Conservation (phyloP, 345 rosid species). For the Mallotus nudiflorus region DNA sequence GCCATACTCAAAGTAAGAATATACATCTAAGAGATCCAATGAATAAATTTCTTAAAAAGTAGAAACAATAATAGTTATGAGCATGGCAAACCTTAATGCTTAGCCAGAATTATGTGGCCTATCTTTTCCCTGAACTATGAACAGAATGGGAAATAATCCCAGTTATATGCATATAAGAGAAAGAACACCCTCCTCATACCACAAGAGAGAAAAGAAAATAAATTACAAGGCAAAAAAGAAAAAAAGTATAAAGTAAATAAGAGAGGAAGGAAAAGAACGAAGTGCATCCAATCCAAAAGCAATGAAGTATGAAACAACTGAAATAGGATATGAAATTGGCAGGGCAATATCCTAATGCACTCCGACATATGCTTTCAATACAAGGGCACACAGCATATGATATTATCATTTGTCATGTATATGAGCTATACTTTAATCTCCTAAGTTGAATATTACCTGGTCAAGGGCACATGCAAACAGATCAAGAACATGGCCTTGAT, state of each 20-base stretch:
- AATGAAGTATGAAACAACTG: not conserved
- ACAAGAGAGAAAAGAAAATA: not conserved
- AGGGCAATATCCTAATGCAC: not conserved
- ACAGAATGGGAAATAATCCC: not conserved
- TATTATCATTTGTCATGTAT: not conserved
- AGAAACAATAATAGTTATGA: not conserved
- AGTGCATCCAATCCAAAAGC: no score
- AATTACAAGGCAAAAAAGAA: not conserved
- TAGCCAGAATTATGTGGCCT: not conserved
- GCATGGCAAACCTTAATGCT: not conserved
- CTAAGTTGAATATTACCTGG: constrained; percentile 50
- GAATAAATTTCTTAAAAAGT: not conserved
- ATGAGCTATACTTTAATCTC: not conserved
- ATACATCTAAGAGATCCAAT: not conserved
- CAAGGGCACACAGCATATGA: not conserved
- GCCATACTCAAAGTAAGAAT: not conserved
- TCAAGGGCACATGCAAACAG: constrained; percentile 93
- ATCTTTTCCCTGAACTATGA: not conserved
- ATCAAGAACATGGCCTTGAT: constrained; percentile 97
- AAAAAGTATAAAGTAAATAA: not conserved
- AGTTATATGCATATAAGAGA: not conserved
- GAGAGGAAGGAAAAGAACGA: no score
- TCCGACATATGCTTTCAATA: not conserved
- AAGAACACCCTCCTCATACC: not conserved
- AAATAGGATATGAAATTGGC: not conserved